Conservation (phyloP, 1,284 basidiomycete species). For the Apiotrichum domesticum region DNA sequence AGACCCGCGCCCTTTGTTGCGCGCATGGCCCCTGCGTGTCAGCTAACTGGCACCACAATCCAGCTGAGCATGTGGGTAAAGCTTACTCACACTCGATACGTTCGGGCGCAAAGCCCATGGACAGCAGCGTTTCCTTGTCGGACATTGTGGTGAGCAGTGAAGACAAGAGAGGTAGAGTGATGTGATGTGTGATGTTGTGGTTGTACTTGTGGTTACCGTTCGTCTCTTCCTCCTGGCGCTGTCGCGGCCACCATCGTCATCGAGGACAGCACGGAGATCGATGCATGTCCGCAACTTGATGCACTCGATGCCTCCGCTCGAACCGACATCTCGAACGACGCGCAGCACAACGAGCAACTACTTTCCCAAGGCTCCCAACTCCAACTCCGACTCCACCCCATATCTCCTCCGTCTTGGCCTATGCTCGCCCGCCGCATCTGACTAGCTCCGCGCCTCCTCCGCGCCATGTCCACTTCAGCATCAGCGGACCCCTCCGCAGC, state of each 20-base stretch:
- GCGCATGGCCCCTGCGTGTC: slow-evolving; percentile 66
- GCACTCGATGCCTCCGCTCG: no score
- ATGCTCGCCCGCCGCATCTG: no score
- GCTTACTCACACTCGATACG: slow-evolving; percentile 68
- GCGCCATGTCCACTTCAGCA: neutral
- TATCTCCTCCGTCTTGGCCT: no score
- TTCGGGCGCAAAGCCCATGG: slow-evolving; percentile 80
- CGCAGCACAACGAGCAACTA: no score
- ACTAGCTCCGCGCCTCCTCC: neutral
- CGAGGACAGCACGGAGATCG: neutral
- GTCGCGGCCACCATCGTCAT: neutral
- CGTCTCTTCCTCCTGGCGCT: no score
- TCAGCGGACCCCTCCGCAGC: neutral
- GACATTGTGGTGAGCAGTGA: slow-evolving; percentile 26
- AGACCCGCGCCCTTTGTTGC: slow-evolving; percentile 71
- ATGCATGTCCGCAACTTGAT: neutral
- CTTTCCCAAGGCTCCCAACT: no score
- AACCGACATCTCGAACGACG: no score
- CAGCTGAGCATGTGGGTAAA: neutral
- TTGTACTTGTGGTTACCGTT: no score
- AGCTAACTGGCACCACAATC: neutral
- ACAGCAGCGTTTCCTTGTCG: slow-evolving; percentile 69
- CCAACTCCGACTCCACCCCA: no score
- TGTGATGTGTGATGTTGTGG: no score
- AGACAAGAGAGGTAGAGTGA: neutral